phyloP scores from a whole-genome alignment of 805 yeast genomes.

The Candida chilensis region DNA sequence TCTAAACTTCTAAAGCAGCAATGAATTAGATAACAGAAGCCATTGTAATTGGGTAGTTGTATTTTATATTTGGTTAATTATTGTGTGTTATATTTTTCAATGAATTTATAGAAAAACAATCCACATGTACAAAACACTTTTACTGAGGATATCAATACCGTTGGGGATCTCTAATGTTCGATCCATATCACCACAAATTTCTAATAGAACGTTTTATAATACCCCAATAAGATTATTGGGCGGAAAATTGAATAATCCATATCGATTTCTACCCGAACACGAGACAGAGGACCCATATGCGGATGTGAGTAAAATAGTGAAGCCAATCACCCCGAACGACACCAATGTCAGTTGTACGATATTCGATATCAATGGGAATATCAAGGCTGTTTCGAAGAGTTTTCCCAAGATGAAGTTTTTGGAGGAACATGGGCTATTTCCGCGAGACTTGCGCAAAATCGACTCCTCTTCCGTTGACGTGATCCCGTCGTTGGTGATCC shows the following conservation, averaged over 20 bases:
- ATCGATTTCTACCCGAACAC: no score
- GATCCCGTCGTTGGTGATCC: slow-evolving; percentile 80
- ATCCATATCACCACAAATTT: no score
- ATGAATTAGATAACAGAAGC: neutral
- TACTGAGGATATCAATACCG: no score
- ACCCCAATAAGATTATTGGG: no score
- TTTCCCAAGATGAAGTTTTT: slow-evolving; percentile 69
- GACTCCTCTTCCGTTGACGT: slow-evolving; percentile 71
- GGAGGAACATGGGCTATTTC: slow-evolving; percentile 62
- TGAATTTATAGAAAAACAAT: no score
- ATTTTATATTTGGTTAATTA: no score
- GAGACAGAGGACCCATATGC: neutral
- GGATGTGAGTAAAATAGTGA: slow-evolving; percentile 11
- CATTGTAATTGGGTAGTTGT: no score
- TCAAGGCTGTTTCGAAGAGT: slow-evolving; percentile 60
- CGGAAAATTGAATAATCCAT: no score
- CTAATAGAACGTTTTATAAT: no score
- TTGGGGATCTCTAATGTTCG: no score
- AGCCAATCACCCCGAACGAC: slow-evolving; percentile 39
- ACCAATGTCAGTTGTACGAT: slow-evolving; percentile 70
- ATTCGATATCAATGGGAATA: slow-evolving; percentile 61
- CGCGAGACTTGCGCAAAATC: slow-evolving; percentile 81
- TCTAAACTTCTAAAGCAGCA: neutral
- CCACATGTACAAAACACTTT: no score
- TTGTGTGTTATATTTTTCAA: no score